Evolutionary conservation across 352 stramenopile genomes (phyloP), one percentile per base, ranked within the genome.

Genomic region (Globisporangium carolinianum): DNA sequence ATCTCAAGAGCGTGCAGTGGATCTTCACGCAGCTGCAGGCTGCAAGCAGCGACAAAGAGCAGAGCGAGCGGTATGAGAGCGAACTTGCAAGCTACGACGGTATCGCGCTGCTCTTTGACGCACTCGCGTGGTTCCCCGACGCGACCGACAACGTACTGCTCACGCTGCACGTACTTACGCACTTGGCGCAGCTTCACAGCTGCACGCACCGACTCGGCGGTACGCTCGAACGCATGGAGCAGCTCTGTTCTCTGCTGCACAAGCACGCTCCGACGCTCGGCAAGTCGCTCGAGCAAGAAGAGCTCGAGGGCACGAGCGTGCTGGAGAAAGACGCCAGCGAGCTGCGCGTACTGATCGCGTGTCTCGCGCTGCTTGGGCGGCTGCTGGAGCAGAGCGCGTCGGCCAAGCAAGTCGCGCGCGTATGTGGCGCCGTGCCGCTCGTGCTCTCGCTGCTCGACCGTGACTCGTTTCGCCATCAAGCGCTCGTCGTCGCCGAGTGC

Each of bases 1-100:
- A 80, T 36, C 62, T 75, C 7, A 63, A 66, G 6, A 75, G 67
- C 48, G 47, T 87, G 2, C 71, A 83, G 51, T 89, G 79, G 79
- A 75, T 89, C 32, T 68, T 62, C 12, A 47, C 69, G 10, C 66
- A 83, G 52, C 43, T 86, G 8, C 71, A 85, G n/a, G 4, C n/a
- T 32, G 55, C 41, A 24, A 70, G 66, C 6, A 18, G 47, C 8
- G 57, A 71, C 9, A 55, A 51, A 7, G 58, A 52, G 8, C 65
- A 79, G 50, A 62, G 41, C 32, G 63, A 69, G 48, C 53, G 60
- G 7, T 60, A 70, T 6, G 74, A 84, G 53, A 51, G 66, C 8
- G 63, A 82, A 14, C 41, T 84, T 0, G n/a, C 58, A 35, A 35
- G 53, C 2, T 73, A 63, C 11, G 56, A 58, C 4, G 72, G 65